These are phyloP conservation scores for Yarrowia sp. DNA, from an alignment of 805 yeast genomes.

Conservation along the genomic window DNA sequence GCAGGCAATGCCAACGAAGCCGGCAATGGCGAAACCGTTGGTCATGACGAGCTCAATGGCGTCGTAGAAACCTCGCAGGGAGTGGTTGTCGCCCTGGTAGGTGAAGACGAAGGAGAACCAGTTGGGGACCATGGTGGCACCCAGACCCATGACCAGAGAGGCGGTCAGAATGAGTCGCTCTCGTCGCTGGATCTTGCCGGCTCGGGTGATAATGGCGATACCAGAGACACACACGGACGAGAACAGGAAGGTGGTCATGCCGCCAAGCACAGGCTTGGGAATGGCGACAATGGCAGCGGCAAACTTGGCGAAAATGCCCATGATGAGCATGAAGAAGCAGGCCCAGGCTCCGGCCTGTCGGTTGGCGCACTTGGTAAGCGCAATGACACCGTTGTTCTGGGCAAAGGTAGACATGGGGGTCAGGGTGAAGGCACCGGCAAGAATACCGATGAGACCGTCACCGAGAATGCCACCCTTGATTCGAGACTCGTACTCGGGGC, in stretches of 20 bases:
- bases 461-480: slow-evolving; percentile 92
- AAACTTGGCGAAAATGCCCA: slow-evolving; percentile 86
- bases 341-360: slow-evolving; percentile 78
- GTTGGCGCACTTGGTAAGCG: slow-evolving; percentile 88
- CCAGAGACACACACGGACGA: slow-evolving; percentile 76
- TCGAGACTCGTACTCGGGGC: slow-evolving; percentile 75
- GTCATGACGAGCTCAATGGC: slow-evolving; percentile 71
- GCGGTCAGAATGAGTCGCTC: slow-evolving; percentile 72
- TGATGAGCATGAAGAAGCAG: slow-evolving; percentile 72
- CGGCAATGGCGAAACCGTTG: slow-evolving; percentile 70
- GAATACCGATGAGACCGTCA: slow-evolving; percentile 76
- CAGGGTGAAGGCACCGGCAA: slow-evolving; percentile 75
- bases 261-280: slow-evolving; percentile 79
- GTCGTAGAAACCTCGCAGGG: slow-evolving; percentile 59
- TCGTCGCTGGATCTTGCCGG: slow-evolving; percentile 58
- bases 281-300: slow-evolving; percentile 84
- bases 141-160: slow-evolving; percentile 62
- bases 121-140: slow-evolving; percentile 59
- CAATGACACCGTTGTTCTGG: slow-evolving; percentile 92
- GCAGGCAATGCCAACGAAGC: slow-evolving; percentile 58
- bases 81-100: slow-evolving; percentile 56
- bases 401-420: slow-evolving; percentile 92
- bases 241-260: slow-evolving; percentile 79
- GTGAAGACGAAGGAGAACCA: slow-evolving; percentile 69
- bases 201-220: slow-evolving; percentile 56